Evolutionary conservation across 495 filamentous ascomycete genomes (phyloP).

Genomic region (Penicillium canariense): DNA sequence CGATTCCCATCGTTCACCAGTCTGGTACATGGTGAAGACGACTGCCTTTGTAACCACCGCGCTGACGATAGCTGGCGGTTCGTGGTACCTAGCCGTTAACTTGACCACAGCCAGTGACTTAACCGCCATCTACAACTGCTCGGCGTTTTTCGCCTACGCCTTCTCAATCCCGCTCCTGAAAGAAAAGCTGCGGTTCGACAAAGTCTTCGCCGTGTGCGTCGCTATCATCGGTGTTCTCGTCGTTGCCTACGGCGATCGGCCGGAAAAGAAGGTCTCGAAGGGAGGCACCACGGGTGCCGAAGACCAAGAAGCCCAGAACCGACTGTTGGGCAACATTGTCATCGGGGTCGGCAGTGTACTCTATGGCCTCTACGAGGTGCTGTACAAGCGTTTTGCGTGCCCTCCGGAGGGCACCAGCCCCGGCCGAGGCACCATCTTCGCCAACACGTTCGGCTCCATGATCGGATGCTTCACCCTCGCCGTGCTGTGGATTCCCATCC

Average conservation of each 20-base stretch:
- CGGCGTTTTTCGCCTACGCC: conserved; percentile 95
- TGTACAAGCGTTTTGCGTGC: conserved; percentile 90
- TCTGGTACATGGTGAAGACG: conserved; percentile 71
- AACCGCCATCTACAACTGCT: conserved; percentile 99
- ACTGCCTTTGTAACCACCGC: conserved; percentile 81
- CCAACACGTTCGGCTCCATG: conserved; percentile 82
- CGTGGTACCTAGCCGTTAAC: conserved; percentile 93
- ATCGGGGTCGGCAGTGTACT: conserved; percentile 92
- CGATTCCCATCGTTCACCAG: conserved; percentile 52
- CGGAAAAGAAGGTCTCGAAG: conserved; percentile 48
- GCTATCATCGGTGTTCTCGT: conserved; percentile 87
- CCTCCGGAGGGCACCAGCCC: conserved; percentile 85
- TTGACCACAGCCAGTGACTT: conserved; percentile 89
- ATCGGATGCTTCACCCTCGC: conserved; percentile 81
- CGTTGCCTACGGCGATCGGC: conserved; percentile 82
- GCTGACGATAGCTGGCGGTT: conserved; percentile 86
- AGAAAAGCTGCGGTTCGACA: conserved; percentile 76
- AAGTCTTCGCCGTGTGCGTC: conserved; percentile 76
- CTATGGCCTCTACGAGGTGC: conserved; percentile 94
- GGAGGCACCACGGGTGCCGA: conserved; percentile 47
- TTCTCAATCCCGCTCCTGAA: conserved; percentile 88
- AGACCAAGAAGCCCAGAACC: conserved; percentile 51
- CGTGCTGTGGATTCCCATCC: conserved; percentile 90
- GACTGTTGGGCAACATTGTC: conserved; percentile 80
- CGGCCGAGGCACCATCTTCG: conserved; percentile 83